Conservation (phyloP, 441 rosid genomes). For the Raphanus hybrid region DNA sequence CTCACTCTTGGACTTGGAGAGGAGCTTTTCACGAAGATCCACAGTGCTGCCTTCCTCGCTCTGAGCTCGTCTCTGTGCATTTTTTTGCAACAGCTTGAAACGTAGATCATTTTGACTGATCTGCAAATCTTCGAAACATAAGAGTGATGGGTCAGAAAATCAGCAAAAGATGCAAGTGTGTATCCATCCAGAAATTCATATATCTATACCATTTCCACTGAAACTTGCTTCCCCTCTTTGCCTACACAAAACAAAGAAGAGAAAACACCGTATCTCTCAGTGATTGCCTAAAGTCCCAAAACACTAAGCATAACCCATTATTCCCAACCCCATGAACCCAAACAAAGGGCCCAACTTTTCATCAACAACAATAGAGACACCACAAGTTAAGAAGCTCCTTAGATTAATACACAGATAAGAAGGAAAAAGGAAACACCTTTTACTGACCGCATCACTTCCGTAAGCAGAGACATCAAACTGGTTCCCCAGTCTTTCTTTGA, state of each 20-base stretch:
- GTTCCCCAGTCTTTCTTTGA: constrained; percentile 81
- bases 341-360: neutral
- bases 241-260: constrained; percentile 52
- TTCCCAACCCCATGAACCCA: constrained; percentile 14
- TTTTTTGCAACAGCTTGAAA: constrained; percentile 78
- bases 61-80: constrained; percentile 48
- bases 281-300: neutral
- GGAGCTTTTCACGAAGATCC: constrained; percentile 79
- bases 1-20: constrained; percentile 65
- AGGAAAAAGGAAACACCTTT: constrained; percentile 56
- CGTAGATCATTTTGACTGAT: constrained; percentile 78
- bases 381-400: constrained; percentile 15
- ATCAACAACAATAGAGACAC: neutral
- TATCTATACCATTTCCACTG: constrained; percentile 51
- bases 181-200: constrained; percentile 48
- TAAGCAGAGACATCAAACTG: constrained; percentile 48
- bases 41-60: constrained; percentile 50
- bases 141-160: constrained; percentile 45
- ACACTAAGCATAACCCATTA: neutral
- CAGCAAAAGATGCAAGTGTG: constrained; percentile 32
- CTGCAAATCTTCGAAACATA: constrained; percentile 56
- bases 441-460: constrained; percentile 49
- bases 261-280: constrained; percentile 3
- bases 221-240: constrained; percentile 63
- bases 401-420: constrained; percentile 4